A percentile compares a stretch with the other conserved stretches of the same genome.
phyloP scores from a whole-genome alignment of 495 filamentous ascomycete genomes.

The Penicillium psychrofluorescens region DNA sequence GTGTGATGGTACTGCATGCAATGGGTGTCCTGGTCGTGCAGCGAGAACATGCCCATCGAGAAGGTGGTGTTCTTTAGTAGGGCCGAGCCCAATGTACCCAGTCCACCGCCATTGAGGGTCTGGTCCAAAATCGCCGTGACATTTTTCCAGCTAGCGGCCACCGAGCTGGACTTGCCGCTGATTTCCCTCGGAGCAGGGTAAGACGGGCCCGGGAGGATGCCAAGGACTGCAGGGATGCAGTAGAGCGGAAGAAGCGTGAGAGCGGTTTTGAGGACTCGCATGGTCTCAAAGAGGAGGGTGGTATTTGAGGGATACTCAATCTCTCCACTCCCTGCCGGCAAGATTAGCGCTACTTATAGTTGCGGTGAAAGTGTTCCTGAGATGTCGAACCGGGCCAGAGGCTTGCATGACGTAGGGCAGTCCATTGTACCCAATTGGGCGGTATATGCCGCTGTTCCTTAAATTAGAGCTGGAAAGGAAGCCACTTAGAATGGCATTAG shows the following conservation, averaged over 20 bases:
- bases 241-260: neutral
- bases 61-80: constrained; percentile 35
- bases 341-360: too few relatives aligned
- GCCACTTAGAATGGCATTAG: too few relatives aligned
- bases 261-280: neutral
- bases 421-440: too few relatives aligned
- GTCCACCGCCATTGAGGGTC: neutral
- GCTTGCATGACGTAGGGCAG: too few relatives aligned
- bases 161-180: constrained; percentile 24
- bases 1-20: constrained; percentile 28
- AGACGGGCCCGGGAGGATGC: constrained; percentile 24
- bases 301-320: too few relatives aligned
- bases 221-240: constrained; percentile 10
- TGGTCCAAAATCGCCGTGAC: constrained; percentile 23
- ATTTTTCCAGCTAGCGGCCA: constrained; percentile 31
- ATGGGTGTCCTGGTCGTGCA: constrained; percentile 25
- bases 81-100: constrained; percentile 1
- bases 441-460: too few relatives aligned
- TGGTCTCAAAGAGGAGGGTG: neutral
- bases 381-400: too few relatives aligned
- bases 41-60: constrained; percentile 30
- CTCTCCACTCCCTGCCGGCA: too few relatives aligned
- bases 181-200: constrained; percentile 33
- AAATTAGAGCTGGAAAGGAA: too few relatives aligned
- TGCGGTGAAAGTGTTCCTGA: too few relatives aligned